These are phyloP conservation scores for Syncephalis fuscata DNA, from an alignment of 371 early-diverging fungal species.

Conservation along the genomic window DNA sequence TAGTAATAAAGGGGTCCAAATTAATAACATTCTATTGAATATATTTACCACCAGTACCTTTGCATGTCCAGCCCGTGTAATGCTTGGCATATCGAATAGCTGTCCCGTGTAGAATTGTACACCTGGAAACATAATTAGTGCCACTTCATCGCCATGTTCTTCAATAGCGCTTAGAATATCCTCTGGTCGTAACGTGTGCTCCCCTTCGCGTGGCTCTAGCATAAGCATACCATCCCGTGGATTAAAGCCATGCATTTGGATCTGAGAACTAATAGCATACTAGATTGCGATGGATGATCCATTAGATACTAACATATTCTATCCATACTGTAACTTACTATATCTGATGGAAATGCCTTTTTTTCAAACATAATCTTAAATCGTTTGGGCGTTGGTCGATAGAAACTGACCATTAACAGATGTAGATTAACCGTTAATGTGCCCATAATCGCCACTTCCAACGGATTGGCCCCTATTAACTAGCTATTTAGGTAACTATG, in stretches of 20 bases:
- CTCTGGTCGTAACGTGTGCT: slow-evolving; percentile 44
- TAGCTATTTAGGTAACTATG: no score
- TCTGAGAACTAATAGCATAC: slow-evolving; percentile 82
- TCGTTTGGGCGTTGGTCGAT: slow-evolving; percentile 53
- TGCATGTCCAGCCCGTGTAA: slow-evolving; percentile 67
- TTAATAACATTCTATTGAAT: neutral
- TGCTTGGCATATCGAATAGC: slow-evolving; percentile 71
- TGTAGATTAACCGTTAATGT: slow-evolving; percentile 87
- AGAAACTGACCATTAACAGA: slow-evolving; percentile 79
- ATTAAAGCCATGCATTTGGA: slow-evolving; percentile 61
- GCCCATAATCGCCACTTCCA: slow-evolving; percentile 84
- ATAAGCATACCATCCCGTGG: slow-evolving; percentile 54
- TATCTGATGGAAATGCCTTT: slow-evolving; percentile 91
- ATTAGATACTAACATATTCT: neutral
- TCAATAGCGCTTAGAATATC: slow-evolving; percentile 67
- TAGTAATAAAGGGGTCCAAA: neutral
- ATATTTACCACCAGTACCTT: no score
- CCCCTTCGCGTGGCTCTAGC: slow-evolving; percentile 57
- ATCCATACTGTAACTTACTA: slow-evolving; percentile 21
- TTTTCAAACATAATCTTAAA: slow-evolving; percentile 84
- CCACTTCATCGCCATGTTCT: slow-evolving; percentile 53
- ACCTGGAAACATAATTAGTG: slow-evolving; percentile 81
- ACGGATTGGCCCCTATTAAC: slow-evolving; percentile 45
- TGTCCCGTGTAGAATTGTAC: slow-evolving; percentile 95
- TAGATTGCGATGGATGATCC: slow-evolving; percentile 7